These are phyloP conservation scores for Aspergillus indologenus DNA, from an alignment of 495 filamentous ascomycete genomes.

Conservation along the genomic window DNA sequence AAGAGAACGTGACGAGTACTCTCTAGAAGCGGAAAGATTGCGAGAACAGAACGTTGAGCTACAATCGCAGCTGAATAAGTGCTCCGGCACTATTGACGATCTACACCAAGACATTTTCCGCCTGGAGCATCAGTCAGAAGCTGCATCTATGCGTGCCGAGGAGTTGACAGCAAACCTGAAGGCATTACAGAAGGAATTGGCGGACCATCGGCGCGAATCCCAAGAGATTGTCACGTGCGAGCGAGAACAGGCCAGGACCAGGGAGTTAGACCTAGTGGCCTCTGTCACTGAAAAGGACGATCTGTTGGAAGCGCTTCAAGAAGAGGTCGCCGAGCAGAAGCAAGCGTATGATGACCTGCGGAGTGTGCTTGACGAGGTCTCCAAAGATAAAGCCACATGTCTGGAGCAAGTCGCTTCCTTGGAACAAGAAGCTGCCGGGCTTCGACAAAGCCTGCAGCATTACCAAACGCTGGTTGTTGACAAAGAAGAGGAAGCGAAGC, in stretches of 20 bases:
- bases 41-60: slow-evolving; percentile 29
- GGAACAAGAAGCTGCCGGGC: slow-evolving; percentile 18
- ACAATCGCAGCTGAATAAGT: slow-evolving; percentile 25
- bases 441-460: slow-evolving; percentile 20
- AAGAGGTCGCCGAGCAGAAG: slow-evolving; percentile 19
- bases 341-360: slow-evolving; percentile 21
- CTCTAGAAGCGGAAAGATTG: slow-evolving; percentile 25
- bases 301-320: slow-evolving; percentile 37
- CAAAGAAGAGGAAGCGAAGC: slow-evolving; percentile 30
- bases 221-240: slow-evolving; percentile 24
- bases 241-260: slow-evolving; percentile 32
- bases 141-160: slow-evolving; percentile 22
- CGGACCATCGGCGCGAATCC: slow-evolving; percentile 22
- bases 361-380: slow-evolving; percentile 17
- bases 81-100: slow-evolving; percentile 17
- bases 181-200: slow-evolving; percentile 26
- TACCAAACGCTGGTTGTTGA: slow-evolving; percentile 13
- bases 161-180: slow-evolving; percentile 30
- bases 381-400: slow-evolving; percentile 19
- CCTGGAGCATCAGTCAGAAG: slow-evolving; percentile 30
- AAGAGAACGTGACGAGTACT: slow-evolving; percentile 39
- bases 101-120: slow-evolving; percentile 30
- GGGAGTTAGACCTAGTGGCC: slow-evolving; percentile 44
- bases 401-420: slow-evolving; percentile 17
- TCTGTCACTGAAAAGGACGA: slow-evolving; percentile 47